Base-by-base conservation (phyloP, 495 filamentous ascomycete species). In the Hypoxylon perforatum region DNA sequence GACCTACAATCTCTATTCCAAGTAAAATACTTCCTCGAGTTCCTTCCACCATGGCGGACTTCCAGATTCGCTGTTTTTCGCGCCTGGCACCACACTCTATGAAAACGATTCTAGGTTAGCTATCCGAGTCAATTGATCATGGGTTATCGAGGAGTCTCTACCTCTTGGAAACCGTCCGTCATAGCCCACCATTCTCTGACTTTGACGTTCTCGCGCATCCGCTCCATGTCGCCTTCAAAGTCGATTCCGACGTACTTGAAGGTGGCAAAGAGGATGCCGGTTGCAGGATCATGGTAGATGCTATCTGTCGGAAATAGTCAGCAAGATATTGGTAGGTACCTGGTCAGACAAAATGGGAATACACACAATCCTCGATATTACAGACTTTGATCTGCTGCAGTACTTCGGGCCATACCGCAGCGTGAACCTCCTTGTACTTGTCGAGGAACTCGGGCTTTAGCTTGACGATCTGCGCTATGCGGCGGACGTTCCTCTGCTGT, bases 171-270 rank as follows among this genome's bases (percentile, higher is more conserved):
- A 14, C 79, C 77, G 76, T 93, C 90, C 18, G 91, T 92, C 85
- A 93, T 88, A 28, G 78, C 79, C 90, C 91, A 93, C 91, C 90
- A 93, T 73, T 91, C 87, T 41, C 85, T 82, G 17, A 92, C 88
- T 63, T 89, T 90, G 1, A 85, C 82, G 68, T 91, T 90, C 19
- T 82, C 84, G 5, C 80, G 76, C 90, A 92, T 92, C 49, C 78
- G 79, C 76, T 84, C 80, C 90, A 92, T 92, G 77, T 92, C 90
- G 1, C 76, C 86, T 0, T 84, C 87, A 33, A 83, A 92, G 75
- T 91, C 85, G 49, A 82, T 81, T 1, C 91, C 90, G 15, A 90
- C 79, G 59, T 93, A 92, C 74, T 91, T 92, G 76, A 92, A 92
- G 23, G 78, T 86, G 7, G 88, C 89, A 66, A 92, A 93, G 0